A percentile compares a stretch with the other conserved stretches of the same genome.
phyloP scores from a whole-genome alignment of 2,329 filamentous ascomycete species.

The Cercospora sesami region DNA sequence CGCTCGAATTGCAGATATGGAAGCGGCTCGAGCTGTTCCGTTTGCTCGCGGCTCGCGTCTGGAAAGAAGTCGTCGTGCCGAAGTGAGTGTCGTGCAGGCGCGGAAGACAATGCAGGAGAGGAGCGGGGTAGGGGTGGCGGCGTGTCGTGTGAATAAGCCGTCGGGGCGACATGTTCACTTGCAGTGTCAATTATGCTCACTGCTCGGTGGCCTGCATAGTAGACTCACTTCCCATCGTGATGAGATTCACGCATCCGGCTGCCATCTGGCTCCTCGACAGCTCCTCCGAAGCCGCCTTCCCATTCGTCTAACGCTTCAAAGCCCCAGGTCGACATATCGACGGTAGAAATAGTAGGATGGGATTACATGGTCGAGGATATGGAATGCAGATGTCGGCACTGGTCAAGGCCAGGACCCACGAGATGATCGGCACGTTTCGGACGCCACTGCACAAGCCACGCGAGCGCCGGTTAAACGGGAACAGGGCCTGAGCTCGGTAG shows the following conservation, averaged over 20 bases:
- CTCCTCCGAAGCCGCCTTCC: not conserved
- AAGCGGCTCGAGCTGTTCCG: not conserved
- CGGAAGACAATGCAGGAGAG: not conserved
- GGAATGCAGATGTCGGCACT: not conserved
- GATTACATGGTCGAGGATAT: not conserved
- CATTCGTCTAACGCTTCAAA: constrained; percentile 7
- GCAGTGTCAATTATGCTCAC: not conserved
- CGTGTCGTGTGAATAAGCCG: not conserved
- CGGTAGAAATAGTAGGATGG: not conserved
- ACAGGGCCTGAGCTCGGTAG: not conserved
- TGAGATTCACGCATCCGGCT: not conserved
- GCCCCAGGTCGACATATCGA: constrained; percentile 18
- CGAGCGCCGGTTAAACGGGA: not conserved
- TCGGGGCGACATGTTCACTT: not conserved
- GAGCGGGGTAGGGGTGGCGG: not conserved
- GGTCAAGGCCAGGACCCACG: not conserved
- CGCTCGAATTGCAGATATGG: not conserved
- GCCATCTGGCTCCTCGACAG: not conserved
- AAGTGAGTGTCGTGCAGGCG: not conserved
- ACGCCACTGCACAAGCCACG: not conserved
- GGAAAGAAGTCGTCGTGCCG: not conserved
- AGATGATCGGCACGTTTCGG: not conserved
- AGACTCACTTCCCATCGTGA: constrained; percentile 2
- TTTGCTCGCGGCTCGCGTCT: not conserved
- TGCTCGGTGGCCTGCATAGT: not conserved